Conservation (phyloP, 177 flowering plant genomes). For the Vitis hybrid region DNA sequence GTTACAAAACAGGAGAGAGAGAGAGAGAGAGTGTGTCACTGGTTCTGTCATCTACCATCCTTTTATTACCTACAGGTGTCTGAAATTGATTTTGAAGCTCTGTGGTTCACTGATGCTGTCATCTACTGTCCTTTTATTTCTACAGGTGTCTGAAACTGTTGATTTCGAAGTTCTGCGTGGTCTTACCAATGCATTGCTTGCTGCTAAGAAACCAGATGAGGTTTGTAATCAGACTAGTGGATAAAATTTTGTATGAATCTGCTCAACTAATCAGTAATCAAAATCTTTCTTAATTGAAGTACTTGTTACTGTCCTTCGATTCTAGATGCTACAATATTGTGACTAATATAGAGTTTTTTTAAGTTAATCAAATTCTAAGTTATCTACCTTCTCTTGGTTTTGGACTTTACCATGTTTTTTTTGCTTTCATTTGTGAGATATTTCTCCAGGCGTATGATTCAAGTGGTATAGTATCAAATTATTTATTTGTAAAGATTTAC, state of each 20-base stretch:
- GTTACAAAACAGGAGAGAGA: too few relatives aligned
- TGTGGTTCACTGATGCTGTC: conserved; percentile 25
- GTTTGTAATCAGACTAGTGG: conserved; percentile 32
- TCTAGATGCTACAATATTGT: background rate
- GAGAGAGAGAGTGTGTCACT: conserved; percentile 15
- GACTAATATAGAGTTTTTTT: background rate
- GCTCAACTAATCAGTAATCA: background rate
- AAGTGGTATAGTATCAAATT: too few relatives aligned
- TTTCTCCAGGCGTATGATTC: too few relatives aligned
- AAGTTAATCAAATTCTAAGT: too few relatives aligned
- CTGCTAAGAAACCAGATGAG: conserved; percentile 90
- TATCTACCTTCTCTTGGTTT: too few relatives aligned
- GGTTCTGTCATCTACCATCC: background rate
- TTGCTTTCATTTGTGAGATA: too few relatives aligned
- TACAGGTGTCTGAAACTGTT: conserved; percentile 52
- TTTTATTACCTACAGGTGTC: conserved; percentile 45
- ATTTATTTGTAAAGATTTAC: too few relatives aligned
- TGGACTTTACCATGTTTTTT: too few relatives aligned
- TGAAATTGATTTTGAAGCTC: conserved; percentile 58
- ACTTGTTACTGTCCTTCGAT: too few relatives aligned
- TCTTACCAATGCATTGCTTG: conserved; percentile 78
- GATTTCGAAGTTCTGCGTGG: conserved; percentile 79
- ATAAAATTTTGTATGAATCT: background rate
- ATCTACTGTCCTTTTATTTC: background rate
- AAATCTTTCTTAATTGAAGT: background rate